Evolutionary conservation across 345 rosid genomes (phyloP), one percentile per base, ranked within the genome.

Genomic region (Syzygium jambos): DNA sequence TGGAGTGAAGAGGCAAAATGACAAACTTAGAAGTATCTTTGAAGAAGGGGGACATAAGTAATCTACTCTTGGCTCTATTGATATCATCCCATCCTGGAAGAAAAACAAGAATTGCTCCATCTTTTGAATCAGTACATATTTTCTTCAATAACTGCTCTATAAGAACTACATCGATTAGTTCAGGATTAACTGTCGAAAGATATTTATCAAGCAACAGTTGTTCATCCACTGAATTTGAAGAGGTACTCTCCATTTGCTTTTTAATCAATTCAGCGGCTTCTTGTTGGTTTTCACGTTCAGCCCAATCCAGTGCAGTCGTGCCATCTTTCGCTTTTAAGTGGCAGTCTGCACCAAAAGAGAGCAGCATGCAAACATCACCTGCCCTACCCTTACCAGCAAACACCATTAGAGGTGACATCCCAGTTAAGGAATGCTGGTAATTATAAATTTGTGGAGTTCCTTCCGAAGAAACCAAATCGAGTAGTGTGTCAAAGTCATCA

Each of bases 41-140:
- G 86, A 98, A 95, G 85, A 92, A 89, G 9, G 92, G 92, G 82
- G 92, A 94, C 51, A 91, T 94, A 59, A 89, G 92, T 89, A 97
- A 91, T 86, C 91, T 95, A 90, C 93, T 95, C 90, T 94, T 85
- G 21, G 92, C 93, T 90, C 88, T 94, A 89, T 93, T 98, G 87
- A 97, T 97, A 88, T 96, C 98, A 86, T 96, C 99, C 99, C 99
- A 97, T 52, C 99, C 99, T 43, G 98, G 99, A 91, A 95, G 96
- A 90, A 97, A 97, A 89, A 97, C 96, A 89, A 97, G 98, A 91
- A 97, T 94, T 52, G 98, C 99, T 84, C 98, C 99, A 86, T 92
- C 95, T 88, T 90, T 88, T 25, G 98, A 95, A 89, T 92, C 96
- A 43, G 54, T 80, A 90, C 99, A 95, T 89, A 95, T 95, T 87